phyloP scores from a whole-genome alignment of 257 asterid genomes.

The Gardenia jasminoides region DNA sequence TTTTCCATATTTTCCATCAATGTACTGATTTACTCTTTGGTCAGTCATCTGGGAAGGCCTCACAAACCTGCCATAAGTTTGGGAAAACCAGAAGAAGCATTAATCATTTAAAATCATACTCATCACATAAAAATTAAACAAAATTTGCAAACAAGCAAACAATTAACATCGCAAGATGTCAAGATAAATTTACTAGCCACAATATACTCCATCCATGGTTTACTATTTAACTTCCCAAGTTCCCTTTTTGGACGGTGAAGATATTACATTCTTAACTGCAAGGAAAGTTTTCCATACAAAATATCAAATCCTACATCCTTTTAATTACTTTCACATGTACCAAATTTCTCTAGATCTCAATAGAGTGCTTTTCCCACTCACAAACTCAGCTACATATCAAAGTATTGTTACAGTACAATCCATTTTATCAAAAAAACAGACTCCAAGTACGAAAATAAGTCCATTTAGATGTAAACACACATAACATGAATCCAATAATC shows the following conservation, averaged over 20 bases:
- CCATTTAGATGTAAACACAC: not conserved
- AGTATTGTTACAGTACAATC: not conserved
- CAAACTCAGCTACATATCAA: not conserved
- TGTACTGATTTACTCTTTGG: slow-evolving; percentile 64
- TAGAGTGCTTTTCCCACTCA: too few species aligned
- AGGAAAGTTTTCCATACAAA: not conserved
- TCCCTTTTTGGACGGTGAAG: not conserved
- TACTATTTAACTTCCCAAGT: not conserved
- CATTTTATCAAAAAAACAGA: not conserved
- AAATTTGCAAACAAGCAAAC: not conserved
- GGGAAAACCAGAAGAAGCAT: not conserved
- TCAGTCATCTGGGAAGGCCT: slow-evolving; percentile 82
- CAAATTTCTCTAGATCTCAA: too few species aligned
- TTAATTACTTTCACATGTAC: not conserved
- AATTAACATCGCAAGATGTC: not conserved
- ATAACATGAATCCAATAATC: not conserved
- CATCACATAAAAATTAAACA: not conserved
- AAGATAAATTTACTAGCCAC: not conserved
- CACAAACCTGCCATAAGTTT: slow-evolving; percentile 62
- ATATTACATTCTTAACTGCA: not conserved
- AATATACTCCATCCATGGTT: not conserved
- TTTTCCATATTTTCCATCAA: slow-evolving; percentile 83
- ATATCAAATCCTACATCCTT: not conserved
- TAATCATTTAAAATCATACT: not conserved
- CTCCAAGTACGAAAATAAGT: not conserved